Evolutionary conservation across 1,284 basidiomycete genomes (phyloP).

Genomic region (Moesziomyces sp.): DNA sequence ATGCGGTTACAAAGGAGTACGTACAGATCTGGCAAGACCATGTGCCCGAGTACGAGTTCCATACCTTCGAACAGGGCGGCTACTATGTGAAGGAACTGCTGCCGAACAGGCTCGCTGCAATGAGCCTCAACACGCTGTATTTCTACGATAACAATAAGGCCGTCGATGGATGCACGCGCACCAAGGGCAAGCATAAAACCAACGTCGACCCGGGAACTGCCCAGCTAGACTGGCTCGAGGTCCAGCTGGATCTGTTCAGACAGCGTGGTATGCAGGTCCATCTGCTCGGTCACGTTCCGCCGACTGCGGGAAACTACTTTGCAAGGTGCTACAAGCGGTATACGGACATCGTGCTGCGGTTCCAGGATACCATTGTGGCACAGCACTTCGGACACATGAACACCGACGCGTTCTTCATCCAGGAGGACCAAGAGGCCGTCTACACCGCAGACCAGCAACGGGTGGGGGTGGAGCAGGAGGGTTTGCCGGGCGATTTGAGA

Average conservation of each 20-base stretch:
- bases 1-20: slow-evolving; percentile 77
- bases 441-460: neutral
- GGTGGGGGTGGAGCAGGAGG: slow-evolving; percentile 14
- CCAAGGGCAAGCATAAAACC: slow-evolving; percentile 23
- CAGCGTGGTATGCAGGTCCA: slow-evolving; percentile 79
- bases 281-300: slow-evolving; percentile 75
- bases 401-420: slow-evolving; percentile 65
- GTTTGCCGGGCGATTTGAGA: slow-evolving; percentile 55
- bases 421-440: slow-evolving; percentile 57
- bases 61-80: slow-evolving; percentile 73
- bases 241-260: slow-evolving; percentile 80
- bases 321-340: slow-evolving; percentile 83
- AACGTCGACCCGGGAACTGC: slow-evolving; percentile 55
- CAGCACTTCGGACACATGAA: slow-evolving; percentile 82
- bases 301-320: slow-evolving; percentile 83
- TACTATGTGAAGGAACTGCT: slow-evolving; percentile 87
- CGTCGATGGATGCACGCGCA: slow-evolving; percentile 69
- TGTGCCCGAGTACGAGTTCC: slow-evolving; percentile 82
- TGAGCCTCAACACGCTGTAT: slow-evolving; percentile 90
- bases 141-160: slow-evolving; percentile 92
- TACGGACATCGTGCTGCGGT: slow-evolving; percentile 81
- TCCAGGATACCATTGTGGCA: slow-evolving; percentile 89
- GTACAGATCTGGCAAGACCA: slow-evolving; percentile 82
- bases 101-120: slow-evolving; percentile 79
- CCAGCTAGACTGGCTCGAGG: slow-evolving; percentile 83